Percentiles rank a stretch among this genome's conserved stretches.
Evolutionary conservation across 495 filamentous ascomycete genomes (phyloP).

Genomic region (Penicillium canescens): DNA sequence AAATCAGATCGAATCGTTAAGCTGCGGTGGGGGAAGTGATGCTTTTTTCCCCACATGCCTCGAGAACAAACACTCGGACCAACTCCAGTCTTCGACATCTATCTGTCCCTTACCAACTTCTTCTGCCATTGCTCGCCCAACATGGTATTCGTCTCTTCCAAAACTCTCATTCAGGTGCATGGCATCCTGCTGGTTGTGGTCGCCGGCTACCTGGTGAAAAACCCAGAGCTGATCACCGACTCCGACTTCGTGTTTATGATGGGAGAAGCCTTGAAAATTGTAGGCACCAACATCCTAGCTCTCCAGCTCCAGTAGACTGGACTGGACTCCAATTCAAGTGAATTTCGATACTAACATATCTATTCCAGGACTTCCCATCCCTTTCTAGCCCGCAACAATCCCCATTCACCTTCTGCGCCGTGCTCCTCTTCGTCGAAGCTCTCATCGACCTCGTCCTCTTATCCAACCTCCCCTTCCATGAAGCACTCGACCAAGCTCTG

Average conservation of each 20-base stretch:
- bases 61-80: constrained; percentile 14
- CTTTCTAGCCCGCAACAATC: constrained; percentile 61
- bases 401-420: constrained; percentile 68
- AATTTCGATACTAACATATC: constrained; percentile 34
- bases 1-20: constrained; percentile 5
- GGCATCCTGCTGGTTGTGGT: constrained; percentile 80
- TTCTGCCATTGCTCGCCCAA: constrained; percentile 11
- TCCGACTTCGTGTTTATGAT: constrained; percentile 81
- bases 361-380: constrained; percentile 44
- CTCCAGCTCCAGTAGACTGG: neutral
- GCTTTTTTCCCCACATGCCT: constrained; percentile 23
- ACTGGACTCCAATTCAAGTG: neutral
- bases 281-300: constrained; percentile 32
- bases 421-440: constrained; percentile 65
- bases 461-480: constrained; percentile 47
- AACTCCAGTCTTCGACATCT: constrained; percentile 2
- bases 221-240: constrained; percentile 67
- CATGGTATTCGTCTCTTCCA: constrained; percentile 80
- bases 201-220: constrained; percentile 77
- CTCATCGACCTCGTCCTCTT: constrained; percentile 73
- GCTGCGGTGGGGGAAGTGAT: constrained; percentile 16
- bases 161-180: constrained; percentile 73
- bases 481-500: constrained; percentile 37
- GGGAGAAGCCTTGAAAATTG: constrained; percentile 78
- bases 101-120: constrained; percentile 7